Conservation (phyloP, 345 rosid species). For the Kandelia obovata region DNA sequence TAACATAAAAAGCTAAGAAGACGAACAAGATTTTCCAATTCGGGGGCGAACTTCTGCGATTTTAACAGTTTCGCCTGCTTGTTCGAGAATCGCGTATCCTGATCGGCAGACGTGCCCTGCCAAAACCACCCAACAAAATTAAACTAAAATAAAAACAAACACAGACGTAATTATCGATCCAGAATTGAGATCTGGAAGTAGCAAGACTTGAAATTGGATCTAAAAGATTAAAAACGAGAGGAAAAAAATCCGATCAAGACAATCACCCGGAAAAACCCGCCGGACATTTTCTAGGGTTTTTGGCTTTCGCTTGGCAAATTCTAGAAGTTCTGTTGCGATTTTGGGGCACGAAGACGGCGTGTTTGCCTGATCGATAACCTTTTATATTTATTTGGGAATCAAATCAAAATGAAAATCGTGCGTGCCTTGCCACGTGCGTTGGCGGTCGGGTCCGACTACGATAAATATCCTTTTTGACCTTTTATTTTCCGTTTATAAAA, state of each 20-base stretch:
- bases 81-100: conserved; percentile 97
- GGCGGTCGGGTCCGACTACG: too few relatives aligned
- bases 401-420: too few relatives aligned
- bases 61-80: conserved; percentile 93
- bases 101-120: conserved; percentile 97
- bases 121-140: neutral
- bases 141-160: neutral
- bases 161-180: neutral
- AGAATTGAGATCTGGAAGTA: conserved; percentile 5
- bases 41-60: conserved; percentile 86
- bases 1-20: neutral
- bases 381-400: too few relatives aligned
- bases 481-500: too few relatives aligned
- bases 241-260: too few relatives aligned
- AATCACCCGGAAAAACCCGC: conserved; percentile 30
- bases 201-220: neutral
- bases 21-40: conserved; percentile 79
- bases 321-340: too few relatives aligned
- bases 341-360: too few relatives aligned
- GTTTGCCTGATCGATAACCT: too few relatives aligned
- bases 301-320: neutral
- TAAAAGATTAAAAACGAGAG: neutral
- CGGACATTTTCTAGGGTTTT: conserved; percentile 28
- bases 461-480: too few relatives aligned
- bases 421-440: too few relatives aligned